Base-by-base conservation (phyloP, 2,329 filamentous ascomycete species). In the Amauroascus niger region DNA sequence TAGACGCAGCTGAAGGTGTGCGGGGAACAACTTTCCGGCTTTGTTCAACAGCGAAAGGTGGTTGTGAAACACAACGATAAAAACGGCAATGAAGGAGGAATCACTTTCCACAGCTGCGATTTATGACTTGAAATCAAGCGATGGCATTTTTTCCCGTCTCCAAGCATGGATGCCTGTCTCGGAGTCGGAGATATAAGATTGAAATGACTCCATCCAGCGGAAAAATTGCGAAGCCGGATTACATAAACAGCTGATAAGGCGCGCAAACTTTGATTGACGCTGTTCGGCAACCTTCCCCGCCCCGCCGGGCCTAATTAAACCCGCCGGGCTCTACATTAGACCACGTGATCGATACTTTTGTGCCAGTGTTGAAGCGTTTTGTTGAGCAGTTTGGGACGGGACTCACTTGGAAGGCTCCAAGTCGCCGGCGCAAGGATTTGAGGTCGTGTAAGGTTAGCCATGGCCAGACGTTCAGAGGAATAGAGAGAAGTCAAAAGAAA, bases 231-330 rank as follows among this genome's bases (percentile, higher is more conserved):
- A 11, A 30, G 28, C 24, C 9, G n/a, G 32, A 3, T 49, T 40
- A 49, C 9, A 16, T 49, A 22, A 49, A 20, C 46, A 14, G 35
- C 35, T 28, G 47, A 49, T 49, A 49, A 49, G 45, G 45, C 18
- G 18, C n/a, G n/a, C n/a, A n/a, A n/a, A n/a, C n/a, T n/a, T n/a
- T n/a, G n/a, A n/a, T n/a, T n/a, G n/a, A n/a, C n/a, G n/a, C n/a
- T n/a, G n/a, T n/a, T n/a, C n/a, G n/a, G n/a, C n/a, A n/a, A n/a
- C n/a, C n/a, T n/a, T n/a, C n/a, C n/a, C n/a, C n/a, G n/a, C n/a
- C n/a, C n/a, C n/a, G n/a, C n/a, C n/a, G n/a, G n/a, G n/a, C n/a
- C n/a, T n/a, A n/a, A n/a, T n/a, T n/a, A n/a, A n/a, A n/a, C n/a
- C n/a, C n/a, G n/a, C n/a, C n/a, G n/a, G n/a, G n/a, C n/a, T n/a